These are phyloP conservation scores for Aspergillus floridensis DNA, from an alignment of 2,329 filamentous ascomycete species.

Conservation along the genomic window DNA sequence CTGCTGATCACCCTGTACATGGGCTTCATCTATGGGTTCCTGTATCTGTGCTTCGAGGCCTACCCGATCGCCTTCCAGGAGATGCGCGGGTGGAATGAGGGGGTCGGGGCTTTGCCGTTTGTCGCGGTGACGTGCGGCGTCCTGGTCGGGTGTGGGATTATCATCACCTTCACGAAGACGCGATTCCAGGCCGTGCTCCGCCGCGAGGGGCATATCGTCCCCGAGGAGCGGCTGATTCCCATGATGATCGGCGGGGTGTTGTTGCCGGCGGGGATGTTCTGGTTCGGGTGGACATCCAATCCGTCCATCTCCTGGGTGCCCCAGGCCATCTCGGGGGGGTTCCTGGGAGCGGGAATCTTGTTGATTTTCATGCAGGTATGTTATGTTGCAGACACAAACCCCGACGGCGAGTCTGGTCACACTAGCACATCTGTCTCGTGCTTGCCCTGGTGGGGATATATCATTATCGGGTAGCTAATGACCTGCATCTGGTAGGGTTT, in stretches of 20 bases:
- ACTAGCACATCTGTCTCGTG: neutral
- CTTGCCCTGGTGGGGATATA: too few relatives aligned
- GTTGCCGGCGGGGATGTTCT: slow-evolving; percentile 49
- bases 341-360: slow-evolving; percentile 44
- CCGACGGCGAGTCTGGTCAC: too few relatives aligned
- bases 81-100: slow-evolving; percentile 42
- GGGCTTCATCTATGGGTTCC: slow-evolving; percentile 33
- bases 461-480: too few relatives aligned
- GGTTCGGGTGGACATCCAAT: slow-evolving; percentile 50
- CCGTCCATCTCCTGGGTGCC: slow-evolving; percentile 46
- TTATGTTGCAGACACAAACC: too few relatives aligned
- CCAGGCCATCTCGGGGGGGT: slow-evolving; percentile 45
- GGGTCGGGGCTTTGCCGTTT: slow-evolving; percentile 48
- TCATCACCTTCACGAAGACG: slow-evolving; percentile 32
- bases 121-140: slow-evolving; percentile 48
- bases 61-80: slow-evolving; percentile 41
- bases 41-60: slow-evolving; percentile 33
- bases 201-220: slow-evolving; percentile 18
- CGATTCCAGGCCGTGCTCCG: slow-evolving; percentile 26
- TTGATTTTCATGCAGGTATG: slow-evolving; percentile 37
- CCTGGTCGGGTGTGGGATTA: slow-evolving; percentile 27
- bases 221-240: slow-evolving; percentile 43
- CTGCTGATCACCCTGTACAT: slow-evolving; percentile 45
- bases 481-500: slow-evolving; percentile 16
- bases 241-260: slow-evolving; percentile 46